Evolutionary conservation across 179 eudicot species (phyloP), one percentile per base, ranked within the genome.

Genomic region (Silene vulgaris): DNA sequence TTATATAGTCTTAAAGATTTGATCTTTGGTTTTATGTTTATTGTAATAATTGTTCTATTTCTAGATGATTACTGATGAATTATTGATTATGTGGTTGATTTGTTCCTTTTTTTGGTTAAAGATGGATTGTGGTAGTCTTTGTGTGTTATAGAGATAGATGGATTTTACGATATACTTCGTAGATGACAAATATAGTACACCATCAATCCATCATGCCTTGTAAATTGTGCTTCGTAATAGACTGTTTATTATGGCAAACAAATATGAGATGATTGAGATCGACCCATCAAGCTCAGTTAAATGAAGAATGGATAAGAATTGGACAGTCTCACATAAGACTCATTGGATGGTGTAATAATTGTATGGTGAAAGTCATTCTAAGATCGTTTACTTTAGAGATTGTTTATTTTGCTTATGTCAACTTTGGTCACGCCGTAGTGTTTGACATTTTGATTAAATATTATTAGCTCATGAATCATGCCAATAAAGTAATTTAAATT

Each of bases 401-500:
- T n/a, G 19, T n/a, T 61, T 63, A 19, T 45, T 23, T 43, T 69
- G 13, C 3, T 45, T 45, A 20, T 45, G 16, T 29, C 13, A 43
- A 21, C 21, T 56, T 67, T 67, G 21, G 20, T 61, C 16, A 8
- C 65, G 7, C 2, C 19, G 1, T 5, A 8, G 3, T 28, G 6
- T 26, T 48, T 21, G 43, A 50, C 19, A 45, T 16, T 19, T 48
- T 14, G 20, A 73, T 50, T 40, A 32, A 65, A 52, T 62, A 50
- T 20, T 52, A 23, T 20, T 52, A 23, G 28, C 40, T n/a, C 45
- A 14, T 54, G 32, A 7, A 32, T 57, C 9, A 32, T 16, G 45
- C 71, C 48, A n/a, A 59, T 26, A 32, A 69, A 56, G 65, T 16
- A 43, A 30, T 20, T 57, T 19, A 21, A 35, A 32, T 4, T 79